Conservation (phyloP, 2,329 filamentous ascomycete genomes). For the Falciphora oryzae region DNA sequence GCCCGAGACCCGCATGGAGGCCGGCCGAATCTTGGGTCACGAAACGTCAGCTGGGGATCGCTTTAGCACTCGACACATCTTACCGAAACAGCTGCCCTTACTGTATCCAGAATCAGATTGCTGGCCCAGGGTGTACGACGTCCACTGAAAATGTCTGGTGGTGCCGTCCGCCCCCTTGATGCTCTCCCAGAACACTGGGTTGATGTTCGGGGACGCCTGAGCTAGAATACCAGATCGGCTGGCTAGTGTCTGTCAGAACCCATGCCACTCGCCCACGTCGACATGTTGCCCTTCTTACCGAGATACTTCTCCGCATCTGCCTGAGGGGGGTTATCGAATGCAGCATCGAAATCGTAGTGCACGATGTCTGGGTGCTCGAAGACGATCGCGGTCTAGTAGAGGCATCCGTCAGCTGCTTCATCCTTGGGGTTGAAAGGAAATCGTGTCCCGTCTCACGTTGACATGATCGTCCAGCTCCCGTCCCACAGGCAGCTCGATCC, state of each 20-base stretch:
- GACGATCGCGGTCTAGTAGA: constrained; percentile 40
- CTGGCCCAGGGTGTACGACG: constrained; percentile 19
- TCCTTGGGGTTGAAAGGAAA: neutral
- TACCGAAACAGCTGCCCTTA: neutral
- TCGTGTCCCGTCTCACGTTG: constrained; percentile 25
- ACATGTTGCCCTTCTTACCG: constrained; percentile 11
- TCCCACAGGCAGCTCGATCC: constrained; percentile 54
- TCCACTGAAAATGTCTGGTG: constrained; percentile 59
- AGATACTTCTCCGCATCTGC: constrained; percentile 40
- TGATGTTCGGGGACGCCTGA: constrained; percentile 60
- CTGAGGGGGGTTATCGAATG: constrained; percentile 43
- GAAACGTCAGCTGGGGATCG: neutral
- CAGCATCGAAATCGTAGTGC: constrained; percentile 61
- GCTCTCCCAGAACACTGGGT: constrained; percentile 53
- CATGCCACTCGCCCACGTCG: too few relatives aligned
- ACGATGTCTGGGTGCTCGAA: constrained; percentile 38
- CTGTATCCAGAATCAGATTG: neutral
- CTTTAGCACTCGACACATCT: neutral
- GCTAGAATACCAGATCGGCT: constrained; percentile 54
- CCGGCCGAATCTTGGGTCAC: constrained; percentile 22
- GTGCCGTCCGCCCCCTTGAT: constrained; percentile 52
- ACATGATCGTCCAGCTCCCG: constrained; percentile 53
- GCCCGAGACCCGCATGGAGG: constrained; percentile 19
- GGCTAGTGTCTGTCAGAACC: constrained; percentile 11
- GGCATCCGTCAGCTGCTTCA: neutral